Base-by-base conservation (phyloP, 2,329 filamentous ascomycete species). In the Aureobasidium sp. region DNA sequence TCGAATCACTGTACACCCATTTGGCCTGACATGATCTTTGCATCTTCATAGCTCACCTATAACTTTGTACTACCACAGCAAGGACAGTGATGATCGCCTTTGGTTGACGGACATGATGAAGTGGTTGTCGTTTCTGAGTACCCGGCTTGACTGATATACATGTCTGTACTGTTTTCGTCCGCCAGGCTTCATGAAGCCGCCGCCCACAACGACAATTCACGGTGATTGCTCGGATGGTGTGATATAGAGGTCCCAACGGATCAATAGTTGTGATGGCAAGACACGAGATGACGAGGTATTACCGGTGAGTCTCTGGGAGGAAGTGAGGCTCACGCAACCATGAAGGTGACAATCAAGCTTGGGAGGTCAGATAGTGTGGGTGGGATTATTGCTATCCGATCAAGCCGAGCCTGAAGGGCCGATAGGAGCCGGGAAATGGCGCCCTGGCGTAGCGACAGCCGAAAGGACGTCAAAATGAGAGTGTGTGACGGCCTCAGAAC, bases 271-370 rank as follows among this genome's bases (percentile, higher is more conserved):
- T 20, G 31, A 31, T 17, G 4, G 12, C 14, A 37, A 15, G 8
- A 48, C 55, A 58, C 55, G 55, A 37, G 41, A 48, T 6, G 15
- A 29, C 55, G 55, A 48, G 12, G 31, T 58, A 37, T 20, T 27
- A 37, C 55, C 55, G 55, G 14, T 15, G 6, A 6, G 9, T 31
- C 22, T 11, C 20, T 42, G 22, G 22, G 39, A 25, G 14, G 11
- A 34, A 34, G 12, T 22, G 39, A 58, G 27, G 55, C 55, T 58
- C 55, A 58, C 55, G 55, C 55, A 47, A 58, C 31, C 31, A 37
- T 25, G 41, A 47, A 37, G 27, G 31, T 39, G 29, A 47, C 22
- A 20, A 7, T 29, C 15, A 20, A 25, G 42, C 29, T 36, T 14
- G 22, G 22, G 22, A 25, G 22, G 2, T 25, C 45, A 56, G 27